Conservation (phyloP, 768 basidiomycete genomes). For the Sarcodon sp. region DNA sequence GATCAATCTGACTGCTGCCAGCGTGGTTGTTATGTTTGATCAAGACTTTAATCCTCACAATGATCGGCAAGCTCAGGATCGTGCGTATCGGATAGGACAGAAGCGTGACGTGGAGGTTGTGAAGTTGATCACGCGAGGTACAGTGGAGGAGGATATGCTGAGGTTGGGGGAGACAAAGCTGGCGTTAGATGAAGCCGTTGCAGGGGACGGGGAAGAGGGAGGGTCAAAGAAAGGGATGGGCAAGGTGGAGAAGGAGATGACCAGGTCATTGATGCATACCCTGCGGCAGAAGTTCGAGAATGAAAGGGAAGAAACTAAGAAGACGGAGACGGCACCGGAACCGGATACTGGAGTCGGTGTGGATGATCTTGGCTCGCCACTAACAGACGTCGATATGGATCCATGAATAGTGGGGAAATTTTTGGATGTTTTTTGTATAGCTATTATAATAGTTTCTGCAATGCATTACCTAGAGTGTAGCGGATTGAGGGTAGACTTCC, state of each 20-base stretch:
- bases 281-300: conserved; percentile 73
- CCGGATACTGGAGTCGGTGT: neutral
- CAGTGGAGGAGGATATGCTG: conserved; percentile 96
- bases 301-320: conserved; percentile 2
- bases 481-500: no score
- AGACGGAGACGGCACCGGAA: neutral
- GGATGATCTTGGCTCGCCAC: neutral
- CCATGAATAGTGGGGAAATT: neutral
- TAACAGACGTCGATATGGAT: neutral
- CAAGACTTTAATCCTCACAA: conserved; percentile 98
- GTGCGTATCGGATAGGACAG: conserved; percentile 95
- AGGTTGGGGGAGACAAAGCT: conserved; percentile 83
- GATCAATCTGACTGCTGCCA: conserved; percentile 92
- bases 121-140: conserved; percentile 82
- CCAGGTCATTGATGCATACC: conserved; percentile 74
- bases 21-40: conserved; percentile 95
- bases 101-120: conserved; percentile 90
- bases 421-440: no score
- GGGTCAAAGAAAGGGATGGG: conserved; percentile 56
- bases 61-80: conserved; percentile 94
- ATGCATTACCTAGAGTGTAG: no score
- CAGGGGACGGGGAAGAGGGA: conserved; percentile 54
- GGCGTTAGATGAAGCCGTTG: conserved; percentile 87
- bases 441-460: no score
- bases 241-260: conserved; percentile 62